Base-by-base conservation (phyloP, 108 stramenopile species). In the Pseudonitzschia delicatissima region DNA sequence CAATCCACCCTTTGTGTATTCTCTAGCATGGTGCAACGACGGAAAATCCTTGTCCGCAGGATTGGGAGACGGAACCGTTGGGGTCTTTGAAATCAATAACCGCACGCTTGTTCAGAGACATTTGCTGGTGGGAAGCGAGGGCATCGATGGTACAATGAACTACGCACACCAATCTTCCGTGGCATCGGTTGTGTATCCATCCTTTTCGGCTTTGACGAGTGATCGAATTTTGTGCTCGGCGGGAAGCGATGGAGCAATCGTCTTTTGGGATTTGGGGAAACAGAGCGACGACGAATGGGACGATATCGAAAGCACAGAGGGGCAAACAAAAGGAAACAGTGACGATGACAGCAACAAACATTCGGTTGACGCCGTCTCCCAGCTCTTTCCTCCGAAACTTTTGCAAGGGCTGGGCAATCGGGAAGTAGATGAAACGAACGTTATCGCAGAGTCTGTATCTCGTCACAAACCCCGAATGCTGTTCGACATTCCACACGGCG, bases 1-100 rank as follows among this genome's bases (percentile, higher is more conserved):
- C 81, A 94, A 94, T 80, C 92, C 92, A 40, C 92, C 92, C 45
- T 82, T 86, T 65, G 83, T 94, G 2, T 77, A 94, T 74, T 72
- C 81, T 58, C 52, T 94, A 39, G 69, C 77, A n/a, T 94, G 88
- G 88, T 86, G 84, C 77, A 75, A 72, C 17, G 79, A 72, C n/a
- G 86, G 87, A 11, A 52, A 62, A 1, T 57, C 81, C 1, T 68
- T 94, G 35, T 84, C 81, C 26, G 90, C 85, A 23, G 92, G 85
- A 11, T 50, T 86, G 26, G 92, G 92, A 13, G 88, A 94, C 73
- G 92, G 92, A 66, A 48, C 26, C 57, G 55, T 69, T 61, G 25
- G 72, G 21, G 58, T 88, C 25, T 60, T 85, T 31, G 62, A 76
- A 26, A 73, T 68, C 28, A 82, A 76, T 27, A 85, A 81, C 60